Evolutionary conservation across 1,284 basidiomycete species (phyloP).

Genomic region (Leccinum solheimii): DNA sequence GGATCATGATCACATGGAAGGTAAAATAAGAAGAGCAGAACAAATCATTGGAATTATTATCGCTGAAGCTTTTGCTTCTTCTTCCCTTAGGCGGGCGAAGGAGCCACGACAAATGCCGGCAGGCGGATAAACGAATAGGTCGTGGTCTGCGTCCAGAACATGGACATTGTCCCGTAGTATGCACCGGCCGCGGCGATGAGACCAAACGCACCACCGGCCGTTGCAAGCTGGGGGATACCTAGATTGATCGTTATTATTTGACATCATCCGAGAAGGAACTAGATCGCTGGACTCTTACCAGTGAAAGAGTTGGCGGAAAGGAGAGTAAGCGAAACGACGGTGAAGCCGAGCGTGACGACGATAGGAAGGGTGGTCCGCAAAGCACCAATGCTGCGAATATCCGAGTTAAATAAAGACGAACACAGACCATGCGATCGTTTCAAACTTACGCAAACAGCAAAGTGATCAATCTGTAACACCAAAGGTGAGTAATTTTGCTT

Average conservation of each 20-base stretch:
- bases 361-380: slow-evolving; percentile 30
- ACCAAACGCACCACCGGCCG: slow-evolving; percentile 30
- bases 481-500: slow-evolving; percentile 2
- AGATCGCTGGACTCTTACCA: slow-evolving; percentile 15
- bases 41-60: not conserved
- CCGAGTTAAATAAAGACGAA: not conserved
- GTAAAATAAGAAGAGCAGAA: not conserved
- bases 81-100: slow-evolving; percentile 18
- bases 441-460: slow-evolving; percentile 21
- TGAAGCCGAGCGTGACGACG: slow-evolving; percentile 25
- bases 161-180: slow-evolving; percentile 30
- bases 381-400: slow-evolving; percentile 24
- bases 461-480: slow-evolving; percentile 18
- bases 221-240: slow-evolving; percentile 28
- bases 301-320: slow-evolving; percentile 31
- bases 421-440: not conserved
- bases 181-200: slow-evolving; percentile 31
- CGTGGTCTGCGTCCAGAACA: slow-evolving; percentile 32
- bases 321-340: slow-evolving; percentile 24
- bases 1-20: not conserved
- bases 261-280: not conserved
- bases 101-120: slow-evolving; percentile 23
- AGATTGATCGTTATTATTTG: not conserved
- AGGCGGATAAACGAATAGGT: slow-evolving; percentile 30
- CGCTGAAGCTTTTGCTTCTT: not conserved